A percentile compares a stretch with the other conserved stretches of the same genome.
These are phyloP conservation scores for Seiridium unicorne DNA, from an alignment of 2,329 filamentous ascomycete species.

Conservation along the genomic window DNA sequence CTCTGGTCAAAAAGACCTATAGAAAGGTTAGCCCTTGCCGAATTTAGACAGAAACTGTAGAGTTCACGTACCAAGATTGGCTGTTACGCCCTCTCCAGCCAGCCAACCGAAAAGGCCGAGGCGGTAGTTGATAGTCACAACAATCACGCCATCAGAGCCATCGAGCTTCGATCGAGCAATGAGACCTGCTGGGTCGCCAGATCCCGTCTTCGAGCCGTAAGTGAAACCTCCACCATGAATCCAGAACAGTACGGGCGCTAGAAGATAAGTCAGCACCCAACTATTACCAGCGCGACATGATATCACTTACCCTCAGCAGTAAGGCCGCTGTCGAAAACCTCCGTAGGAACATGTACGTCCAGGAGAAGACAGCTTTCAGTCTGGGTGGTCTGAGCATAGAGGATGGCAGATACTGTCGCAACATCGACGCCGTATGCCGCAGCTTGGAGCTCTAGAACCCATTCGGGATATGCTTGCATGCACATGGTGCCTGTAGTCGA, in stretches of 20 bases:
- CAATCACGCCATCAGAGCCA: conserved; percentile 11
- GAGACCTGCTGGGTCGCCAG: conserved; percentile 17
- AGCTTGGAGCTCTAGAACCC: conserved; percentile 18
- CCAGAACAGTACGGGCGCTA: conserved; percentile 23
- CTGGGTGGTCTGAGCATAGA: conserved; percentile 18
- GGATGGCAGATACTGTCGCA: conserved; percentile 10
- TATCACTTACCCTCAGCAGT: not conserved
- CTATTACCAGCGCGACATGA: not conserved
- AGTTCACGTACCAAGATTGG: conserved; percentile 39
- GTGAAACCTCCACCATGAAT: conserved; percentile 25
- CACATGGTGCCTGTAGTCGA: conserved; percentile 18
- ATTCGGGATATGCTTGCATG: conserved; percentile 27
- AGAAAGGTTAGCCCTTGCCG: not conserved
- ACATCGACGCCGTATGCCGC: conserved; percentile 7
- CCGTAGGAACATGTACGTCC: conserved; percentile 17
- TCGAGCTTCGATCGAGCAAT: conserved; percentile 14
- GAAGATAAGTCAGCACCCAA: not conserved
- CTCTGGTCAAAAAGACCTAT: conserved; percentile 32
- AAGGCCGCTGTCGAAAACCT: conserved; percentile 11
- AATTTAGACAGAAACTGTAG: not conserved
- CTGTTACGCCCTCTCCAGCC: conserved; percentile 15
- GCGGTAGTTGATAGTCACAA: conserved; percentile 23
- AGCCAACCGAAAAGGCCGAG: conserved; percentile 23
- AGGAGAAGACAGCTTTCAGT: conserved; percentile 22
- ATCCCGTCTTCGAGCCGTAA: conserved; percentile 17